Evolutionary conservation across 2,329 filamentous ascomycete species (phyloP).

Genomic region (Xylaria sp.): DNA sequence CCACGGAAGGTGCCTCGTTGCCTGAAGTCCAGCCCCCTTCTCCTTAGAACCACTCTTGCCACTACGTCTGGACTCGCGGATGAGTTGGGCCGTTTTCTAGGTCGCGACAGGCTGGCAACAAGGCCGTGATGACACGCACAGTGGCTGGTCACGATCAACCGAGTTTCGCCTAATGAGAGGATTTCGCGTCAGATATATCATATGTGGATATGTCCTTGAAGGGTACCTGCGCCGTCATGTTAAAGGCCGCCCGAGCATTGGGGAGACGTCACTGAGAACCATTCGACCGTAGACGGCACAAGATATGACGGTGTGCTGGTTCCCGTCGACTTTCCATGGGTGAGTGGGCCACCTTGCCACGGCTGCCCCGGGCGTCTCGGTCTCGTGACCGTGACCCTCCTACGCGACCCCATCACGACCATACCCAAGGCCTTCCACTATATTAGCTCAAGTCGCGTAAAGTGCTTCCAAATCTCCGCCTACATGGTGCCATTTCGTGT

Average conservation of each 20-base stretch:
- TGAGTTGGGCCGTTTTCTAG: conserved; percentile 7
- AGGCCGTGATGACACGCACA: conserved; percentile 15
- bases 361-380: no score
- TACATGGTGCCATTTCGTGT: no score
- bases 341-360: no score
- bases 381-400: no score
- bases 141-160: conserved; percentile 1
- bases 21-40: conserved; percentile 8
- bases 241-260: background rate
- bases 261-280: background rate
- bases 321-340: no score
- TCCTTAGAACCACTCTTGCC: conserved; percentile 14
- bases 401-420: no score
- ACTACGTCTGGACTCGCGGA: no score
- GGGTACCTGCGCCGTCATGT: background rate
- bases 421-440: no score
- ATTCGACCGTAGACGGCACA: background rate
- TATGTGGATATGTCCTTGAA: background rate
- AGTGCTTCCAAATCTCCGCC: no score
- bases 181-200: no score
- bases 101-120: conserved; percentile 7
- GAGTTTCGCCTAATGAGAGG: background rate
- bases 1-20: conserved; percentile 17
- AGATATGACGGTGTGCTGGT: no score
- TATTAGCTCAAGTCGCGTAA: no score